Evolutionary conservation across 345 rosid genomes (phyloP), one percentile per base, ranked within the genome.

Genomic region (Carallia pectinifolia): DNA sequence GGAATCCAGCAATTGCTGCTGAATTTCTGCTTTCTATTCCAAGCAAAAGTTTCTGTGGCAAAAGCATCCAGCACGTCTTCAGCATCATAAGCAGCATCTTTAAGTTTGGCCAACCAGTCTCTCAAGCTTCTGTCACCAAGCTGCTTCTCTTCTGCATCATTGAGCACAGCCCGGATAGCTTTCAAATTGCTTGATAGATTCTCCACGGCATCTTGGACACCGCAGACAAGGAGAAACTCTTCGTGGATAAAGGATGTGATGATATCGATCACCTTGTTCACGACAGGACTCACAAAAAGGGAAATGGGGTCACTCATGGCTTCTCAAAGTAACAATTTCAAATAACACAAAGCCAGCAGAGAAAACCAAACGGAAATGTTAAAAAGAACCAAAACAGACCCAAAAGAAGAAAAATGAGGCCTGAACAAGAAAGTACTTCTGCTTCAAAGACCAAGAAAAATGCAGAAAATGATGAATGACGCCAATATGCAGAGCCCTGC

Each of bases 131-230:
- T 6, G 7, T 52, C 69, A 0, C 53, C 33, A 7, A n/a, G n/a
- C n/a, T n/a, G 69, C 69, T 40, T 66, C 69, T 66, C 58, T 40
- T 66, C 69, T 34, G 60, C 69, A 53, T 66, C 40, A 8, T 4
- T 4, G 1, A 66, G 47, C n/a, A 17, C 19, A 7, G 69, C 69
- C 5, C 34, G 59, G 44, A 66, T 66, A 17, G 60, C 60, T 5
- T 29, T 53, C n/a, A 66, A 58, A 53, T 52, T 66, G 60, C 69
- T 66, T 9, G 29, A 17, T 29, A 66, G 69, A 16, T 53, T 9
- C 47, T 52, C 47, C 9, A 53, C 27, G 0, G 8, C 58, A 31
- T n/a, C 47, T 0, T 53, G 9, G 31, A 34, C 16, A 34, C 47
- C 59, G 18, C 1, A 18, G 18, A 52, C 0, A 15, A 6, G 53